Evolutionary conservation across 108 stramenopile species (phyloP), one percentile per base, ranked within the genome.

Genomic region (Phaeodactylum tricornutum): DNA sequence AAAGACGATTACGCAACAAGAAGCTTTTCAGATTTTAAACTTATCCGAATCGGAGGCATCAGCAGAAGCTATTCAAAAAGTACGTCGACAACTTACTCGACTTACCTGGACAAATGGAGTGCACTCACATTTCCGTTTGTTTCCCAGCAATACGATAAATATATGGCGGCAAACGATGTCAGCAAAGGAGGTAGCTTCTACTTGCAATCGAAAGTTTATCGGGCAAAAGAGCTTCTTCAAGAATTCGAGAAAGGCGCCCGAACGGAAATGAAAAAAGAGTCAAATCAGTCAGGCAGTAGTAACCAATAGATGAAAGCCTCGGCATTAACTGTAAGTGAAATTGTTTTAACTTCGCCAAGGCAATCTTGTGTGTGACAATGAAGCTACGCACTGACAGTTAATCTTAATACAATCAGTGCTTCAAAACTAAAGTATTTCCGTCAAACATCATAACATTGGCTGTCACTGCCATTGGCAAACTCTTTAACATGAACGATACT

Each of bases 171-270:
- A 31, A 98, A 98, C 64, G 85, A 76, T 45, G 86, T 94, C 5
- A 55, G 60, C 21, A 96, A 95, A 25, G 96, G 96, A 19, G 97
- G 97, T 27, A 85, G 82, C 38, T 98, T 98, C 70, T 98, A 98
- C 65, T 64, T 98, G 64, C 97, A 98, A 74, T 92, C 89, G 32
- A 98, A 98, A 69, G 67, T 98, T 16, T 91, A 71, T 64, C 67
- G 97, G 27, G 95, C 97, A 6, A 90, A 88, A 57, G 96, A 98
- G 68, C 58, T 85, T 43, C 55, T 98, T 52, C 64, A 72, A 15
- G 82, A 87, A 45, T 86, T 69, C 44, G 52, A 74, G 9, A 55
- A 59, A 29, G 85, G n/a, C n/a, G n/a, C n/a, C n/a, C n/a, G 85
- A 44, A 77, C 84, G 55, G 51, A 67, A 47, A 49, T 39, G 62